Base-by-base conservation (phyloP, 257 asterid genomes). In the Nicotiana noctiflora region DNA sequence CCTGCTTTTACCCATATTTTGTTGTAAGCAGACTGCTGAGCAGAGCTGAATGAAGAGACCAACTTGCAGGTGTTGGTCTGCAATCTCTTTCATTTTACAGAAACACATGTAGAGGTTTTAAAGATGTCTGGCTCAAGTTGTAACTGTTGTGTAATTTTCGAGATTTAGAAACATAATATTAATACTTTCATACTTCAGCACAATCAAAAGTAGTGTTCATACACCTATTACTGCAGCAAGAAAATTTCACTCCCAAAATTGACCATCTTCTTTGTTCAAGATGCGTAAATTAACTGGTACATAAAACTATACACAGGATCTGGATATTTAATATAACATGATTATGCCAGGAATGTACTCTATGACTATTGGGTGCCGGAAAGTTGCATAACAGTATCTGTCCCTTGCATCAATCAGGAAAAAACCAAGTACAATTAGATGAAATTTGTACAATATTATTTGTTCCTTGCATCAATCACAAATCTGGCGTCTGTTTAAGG, bases 11-110 rank as follows among this genome's bases (percentile, higher is more conserved):
- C 1, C 17, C 32, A 27, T 44, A 12, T 59, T 82, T 59, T 34
- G 19, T 77, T 52, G 68, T 17, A n/a, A 80, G 86, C 90, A 88
- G 92, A 93, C 59, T 91, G 94, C 80, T 91, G 96, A 94, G 90
- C 90, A 18, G 92, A 91, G 79, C 89, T 93, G 53, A 82, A 90
- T 51, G 88, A 90, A 79, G 0, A 90, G 92, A 65, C 94, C 95
- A 65, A 87, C 87, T 81, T 89, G 94, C 91, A 91, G 81, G 93
- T 84, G 91, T 88, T 87, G 83, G 84, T 70, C 49, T 40, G 85
- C 82, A 63, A 46, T 70, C 60, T 77, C 59, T 63, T 62, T 56
- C 40, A 0, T 66, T 84, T 82, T 79, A 81, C 80, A 84, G 82
- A 81, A 61, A 40, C 80, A 80, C 80, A 85, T 51, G 61, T 87